A percentile compares a stretch with the other conserved stretches of the same genome.
These are phyloP conservation scores for Spinacia oleracea DNA, from an alignment of 179 eudicot genomes.

Conservation along the genomic window DNA sequence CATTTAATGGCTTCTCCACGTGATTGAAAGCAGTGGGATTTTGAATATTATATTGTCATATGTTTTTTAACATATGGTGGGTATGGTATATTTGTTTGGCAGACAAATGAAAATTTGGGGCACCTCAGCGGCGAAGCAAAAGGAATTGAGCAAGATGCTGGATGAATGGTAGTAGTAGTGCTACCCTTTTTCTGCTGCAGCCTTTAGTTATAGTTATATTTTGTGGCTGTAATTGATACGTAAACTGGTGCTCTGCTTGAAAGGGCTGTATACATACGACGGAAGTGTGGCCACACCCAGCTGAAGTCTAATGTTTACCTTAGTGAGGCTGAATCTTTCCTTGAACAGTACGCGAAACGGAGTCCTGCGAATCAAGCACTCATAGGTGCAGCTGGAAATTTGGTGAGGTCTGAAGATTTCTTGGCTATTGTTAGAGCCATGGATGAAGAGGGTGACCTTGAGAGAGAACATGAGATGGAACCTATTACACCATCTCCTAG, in stretches of 20 bases:
- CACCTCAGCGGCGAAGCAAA: constrained; percentile 77
- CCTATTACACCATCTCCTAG: constrained; percentile 43
- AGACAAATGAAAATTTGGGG: constrained; percentile 98
- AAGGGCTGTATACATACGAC: constrained; percentile 79
- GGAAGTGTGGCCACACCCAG: constrained; percentile 67
- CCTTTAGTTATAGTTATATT: background rate
- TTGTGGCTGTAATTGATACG: constrained; percentile 13
- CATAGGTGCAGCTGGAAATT: constrained; percentile 86
- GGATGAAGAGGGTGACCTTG: constrained; percentile 93
- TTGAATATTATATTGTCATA: background rate
- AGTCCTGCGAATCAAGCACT: constrained; percentile 73
- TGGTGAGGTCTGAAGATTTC: constrained; percentile 82
- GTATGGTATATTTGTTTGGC: constrained; percentile 20
- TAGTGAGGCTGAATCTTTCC: constrained; percentile 93
- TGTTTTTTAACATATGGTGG: background rate
- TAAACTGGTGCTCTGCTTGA: constrained; percentile 17
- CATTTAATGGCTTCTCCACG: background rate
- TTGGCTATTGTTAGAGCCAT: constrained; percentile 71
- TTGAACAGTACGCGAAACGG: constrained; percentile 89
- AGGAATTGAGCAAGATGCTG: constrained; percentile 73
- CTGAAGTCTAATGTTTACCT: constrained; percentile 73
- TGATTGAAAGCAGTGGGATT: background rate
- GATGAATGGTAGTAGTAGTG: constrained; percentile 99
- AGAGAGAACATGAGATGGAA: constrained; percentile 46
- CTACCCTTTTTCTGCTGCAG: background rate